phyloP scores from a whole-genome alignment of 1,284 basidiomycete genomes.

The Austropuccinia psidii region DNA sequence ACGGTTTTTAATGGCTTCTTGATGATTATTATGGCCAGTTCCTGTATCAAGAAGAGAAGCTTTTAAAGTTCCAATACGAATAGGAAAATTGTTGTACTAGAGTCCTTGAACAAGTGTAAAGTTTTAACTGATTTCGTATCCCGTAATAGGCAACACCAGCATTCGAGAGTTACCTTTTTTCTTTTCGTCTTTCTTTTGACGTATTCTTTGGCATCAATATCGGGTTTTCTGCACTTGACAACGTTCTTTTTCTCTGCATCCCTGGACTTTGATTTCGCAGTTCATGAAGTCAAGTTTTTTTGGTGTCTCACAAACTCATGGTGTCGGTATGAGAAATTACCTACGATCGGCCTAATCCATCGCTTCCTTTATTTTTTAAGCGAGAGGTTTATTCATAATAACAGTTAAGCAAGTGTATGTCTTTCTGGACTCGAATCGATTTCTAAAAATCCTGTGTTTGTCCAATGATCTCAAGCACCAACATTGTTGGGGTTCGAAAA shows the following conservation, averaged over 20 bases:
- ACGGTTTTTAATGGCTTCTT: neutral
- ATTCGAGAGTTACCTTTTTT: neutral
- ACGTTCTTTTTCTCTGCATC: conserved; percentile 26
- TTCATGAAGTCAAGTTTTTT: conserved; percentile 14
- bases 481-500: neutral
- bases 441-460: conserved; percentile 25
- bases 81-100: neutral
- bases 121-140: neutral
- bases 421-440: conserved; percentile 4
- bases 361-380: neutral
- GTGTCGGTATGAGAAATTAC: conserved; percentile 16
- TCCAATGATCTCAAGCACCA: neutral
- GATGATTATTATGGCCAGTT: neutral
- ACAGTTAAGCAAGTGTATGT: too few relatives aligned
- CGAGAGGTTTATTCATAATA: neutral
- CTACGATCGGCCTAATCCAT: conserved; percentile 25
- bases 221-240: conserved; percentile 9
- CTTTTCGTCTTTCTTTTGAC: conserved; percentile 23
- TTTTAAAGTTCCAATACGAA: neutral
- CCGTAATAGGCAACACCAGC: neutral
- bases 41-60: conserved; percentile 6
- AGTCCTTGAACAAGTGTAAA: too few relatives aligned
- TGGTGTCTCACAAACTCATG: conserved; percentile 25
- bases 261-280: conserved; percentile 6
- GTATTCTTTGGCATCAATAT: conserved; percentile 14